Evolutionary conservation across 2,329 filamentous ascomycete genomes (phyloP), one percentile per base, ranked within the genome.

Genomic region (Penicillium decumbens): DNA sequence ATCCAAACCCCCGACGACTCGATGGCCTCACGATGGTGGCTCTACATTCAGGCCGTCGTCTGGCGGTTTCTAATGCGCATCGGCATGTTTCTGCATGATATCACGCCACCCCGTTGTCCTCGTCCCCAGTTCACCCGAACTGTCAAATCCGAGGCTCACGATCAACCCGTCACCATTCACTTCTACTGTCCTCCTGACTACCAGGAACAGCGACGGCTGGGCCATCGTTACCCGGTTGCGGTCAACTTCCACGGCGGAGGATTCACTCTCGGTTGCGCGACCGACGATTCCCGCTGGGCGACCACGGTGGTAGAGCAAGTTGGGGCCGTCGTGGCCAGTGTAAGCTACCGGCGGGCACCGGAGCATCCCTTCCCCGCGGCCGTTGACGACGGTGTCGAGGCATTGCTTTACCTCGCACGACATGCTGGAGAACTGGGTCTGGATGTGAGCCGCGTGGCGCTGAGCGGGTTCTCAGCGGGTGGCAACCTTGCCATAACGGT

Each of bases 21-120:
- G 28, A 62, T 71, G 42, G 65, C 66, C 25, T 42, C 76, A 4
- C 77, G 84, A 69, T 81, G 79, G 75, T 77, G 81, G 61, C 77
- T 88, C 9, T 77, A 79, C 47, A 58, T 84, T 45, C 79, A 86
- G 65, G 85, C 85, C 41, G 70, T 76, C 25, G 78, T 84, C 65
- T 87, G 84, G 83, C 78, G 86, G 45, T 76, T 79, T 48, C 73
- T 88, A 37, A 87, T 87, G 79, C 76, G 75, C 50, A 77, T 87
- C 49, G 85, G 84, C 62, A 87, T 88, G 83, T 74, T 79, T 51
- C 71, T 88, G 33, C 85, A 89, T 64, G 79, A 77, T 47, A 70
- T 84, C 51, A 79, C 83, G 1, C 71, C 76, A 37, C 83, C 84
- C 6, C 75, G 78, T 43, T 82, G 84, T 5, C 81, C 82, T 1